Evolutionary conservation across 2,329 filamentous ascomycete species (phyloP).

Genomic region (Cladosporium colombiae): DNA sequence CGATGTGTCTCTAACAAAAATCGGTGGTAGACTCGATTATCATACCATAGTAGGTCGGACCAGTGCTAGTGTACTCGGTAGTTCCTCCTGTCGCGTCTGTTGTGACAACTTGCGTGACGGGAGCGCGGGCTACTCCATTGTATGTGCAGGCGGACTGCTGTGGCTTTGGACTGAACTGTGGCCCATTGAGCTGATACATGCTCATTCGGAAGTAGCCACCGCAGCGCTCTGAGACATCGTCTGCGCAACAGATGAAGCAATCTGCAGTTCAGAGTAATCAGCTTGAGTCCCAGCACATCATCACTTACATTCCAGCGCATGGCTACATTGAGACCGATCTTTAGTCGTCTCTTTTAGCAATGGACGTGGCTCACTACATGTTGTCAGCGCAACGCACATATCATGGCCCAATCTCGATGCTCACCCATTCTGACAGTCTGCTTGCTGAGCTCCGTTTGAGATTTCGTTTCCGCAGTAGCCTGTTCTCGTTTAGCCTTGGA

Average conservation of each 20-base stretch:
- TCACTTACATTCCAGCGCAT: not conserved
- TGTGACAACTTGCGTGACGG: not conserved
- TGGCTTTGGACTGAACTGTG: not conserved
- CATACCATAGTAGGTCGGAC: conserved; percentile 5
- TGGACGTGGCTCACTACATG: not conserved
- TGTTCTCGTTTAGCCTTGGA: not conserved
- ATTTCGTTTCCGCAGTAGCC: conserved; percentile 14
- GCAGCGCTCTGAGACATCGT: not conserved
- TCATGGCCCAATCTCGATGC: not conserved
- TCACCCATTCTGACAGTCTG: conserved; percentile 12
- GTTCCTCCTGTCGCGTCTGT: conserved; percentile 7
- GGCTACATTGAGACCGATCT: not conserved
- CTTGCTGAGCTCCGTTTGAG: not conserved
- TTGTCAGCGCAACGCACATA: not conserved
- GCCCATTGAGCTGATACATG: conserved; percentile 6
- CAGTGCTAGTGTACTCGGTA: conserved; percentile 6
- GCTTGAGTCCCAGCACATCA: not conserved
- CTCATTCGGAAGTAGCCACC: conserved; percentile 8
- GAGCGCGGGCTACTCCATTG: conserved; percentile 5
- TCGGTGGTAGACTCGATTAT: not conserved
- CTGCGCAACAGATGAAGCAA: conserved; percentile 2
- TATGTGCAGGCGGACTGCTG: conserved; percentile 7
- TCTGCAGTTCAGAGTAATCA: not conserved
- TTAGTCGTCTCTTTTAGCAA: not conserved
- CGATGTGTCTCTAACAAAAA: not conserved